These are phyloP conservation scores for Pseudocercospora pini-densiflorae DNA, from an alignment of 2,329 filamentous ascomycete genomes.

Conservation along the genomic window DNA sequence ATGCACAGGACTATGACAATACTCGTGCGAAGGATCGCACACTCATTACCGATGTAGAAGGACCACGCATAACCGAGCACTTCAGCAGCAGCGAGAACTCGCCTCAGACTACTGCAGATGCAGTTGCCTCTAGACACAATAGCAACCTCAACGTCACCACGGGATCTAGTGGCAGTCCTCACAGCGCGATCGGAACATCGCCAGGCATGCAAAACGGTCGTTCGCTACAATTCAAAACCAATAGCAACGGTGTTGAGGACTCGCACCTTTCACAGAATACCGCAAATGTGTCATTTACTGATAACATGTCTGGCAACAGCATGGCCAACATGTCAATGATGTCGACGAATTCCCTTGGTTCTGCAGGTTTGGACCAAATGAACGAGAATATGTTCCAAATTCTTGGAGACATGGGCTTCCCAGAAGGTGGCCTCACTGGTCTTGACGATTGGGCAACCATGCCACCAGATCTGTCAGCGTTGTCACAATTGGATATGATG, in stretches of 20 bases:
- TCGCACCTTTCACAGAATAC: neutral
- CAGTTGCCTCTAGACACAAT: neutral
- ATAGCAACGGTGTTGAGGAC: neutral
- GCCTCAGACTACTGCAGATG: conserved; percentile 14
- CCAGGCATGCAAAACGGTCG: neutral
- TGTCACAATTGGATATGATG: conserved; percentile 18
- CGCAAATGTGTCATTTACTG: neutral
- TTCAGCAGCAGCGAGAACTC: conserved; percentile 23
- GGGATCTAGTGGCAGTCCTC: neutral
- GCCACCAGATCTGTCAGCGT: conserved; percentile 16
- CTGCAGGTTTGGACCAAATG: conserved; percentile 20
- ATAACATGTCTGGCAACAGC: neutral
- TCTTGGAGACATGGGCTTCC: conserved; percentile 27
- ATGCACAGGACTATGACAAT: neutral
- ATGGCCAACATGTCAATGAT: neutral
- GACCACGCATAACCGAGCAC: conserved; percentile 19
- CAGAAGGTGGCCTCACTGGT: conserved; percentile 31
- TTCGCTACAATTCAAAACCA: neutral
- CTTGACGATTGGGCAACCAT: conserved; percentile 33
- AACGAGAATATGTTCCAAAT: conserved; percentile 29
- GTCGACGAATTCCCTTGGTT: neutral
- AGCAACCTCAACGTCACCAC: neutral
- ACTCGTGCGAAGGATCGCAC: conserved; percentile 1
- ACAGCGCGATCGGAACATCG: neutral
- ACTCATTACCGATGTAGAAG: conserved; percentile 13